Conservation (phyloP, 148 eudicot species). For the Rhododendron ferrugineum region DNA sequence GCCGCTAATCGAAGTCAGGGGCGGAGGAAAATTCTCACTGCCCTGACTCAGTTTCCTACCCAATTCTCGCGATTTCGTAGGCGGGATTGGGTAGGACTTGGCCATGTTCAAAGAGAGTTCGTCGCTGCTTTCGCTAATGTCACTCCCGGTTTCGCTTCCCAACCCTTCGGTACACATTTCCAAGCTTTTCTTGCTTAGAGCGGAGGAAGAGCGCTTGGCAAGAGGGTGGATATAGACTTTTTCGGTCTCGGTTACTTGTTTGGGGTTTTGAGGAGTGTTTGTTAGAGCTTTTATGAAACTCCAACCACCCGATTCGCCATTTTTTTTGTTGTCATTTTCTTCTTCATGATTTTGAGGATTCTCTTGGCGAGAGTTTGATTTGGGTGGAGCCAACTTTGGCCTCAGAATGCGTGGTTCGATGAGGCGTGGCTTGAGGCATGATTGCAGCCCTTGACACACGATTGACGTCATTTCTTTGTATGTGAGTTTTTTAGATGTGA, state of each 20-base stretch:
- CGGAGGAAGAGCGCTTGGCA: conserved; percentile 27
- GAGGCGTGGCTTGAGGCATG: not conserved
- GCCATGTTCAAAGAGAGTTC: conserved; percentile 28
- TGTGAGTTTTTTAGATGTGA: not conserved
- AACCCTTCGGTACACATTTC: conserved; percentile 82
- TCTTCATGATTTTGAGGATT: not conserved
- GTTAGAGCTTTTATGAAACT: conserved; percentile 40
- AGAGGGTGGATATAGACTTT: conserved; percentile 51
- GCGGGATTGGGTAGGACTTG: not conserved
- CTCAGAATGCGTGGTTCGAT: not conserved
- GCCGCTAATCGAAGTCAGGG: conserved; percentile 64
- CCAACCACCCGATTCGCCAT: conserved; percentile 30
- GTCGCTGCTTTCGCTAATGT: conserved; percentile 25
- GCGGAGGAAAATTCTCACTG: conserved; percentile 51
- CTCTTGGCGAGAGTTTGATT: not conserved
- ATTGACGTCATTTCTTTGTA: not conserved
- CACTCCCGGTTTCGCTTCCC: conserved; percentile 65
- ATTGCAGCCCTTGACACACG: not conserved
- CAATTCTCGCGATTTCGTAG: conserved; percentile 15
- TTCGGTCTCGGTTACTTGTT: conserved; percentile 15
- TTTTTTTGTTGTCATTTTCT: not conserved
- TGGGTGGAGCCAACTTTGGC: not conserved
- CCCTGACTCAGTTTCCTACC: conserved; percentile 5
- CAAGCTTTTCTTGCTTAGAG: conserved; percentile 53
- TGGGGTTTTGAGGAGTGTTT: conserved; percentile 8